Conservation (phyloP, 805 yeast genomes). For the Hanseniaspora guilliermondii region DNA sequence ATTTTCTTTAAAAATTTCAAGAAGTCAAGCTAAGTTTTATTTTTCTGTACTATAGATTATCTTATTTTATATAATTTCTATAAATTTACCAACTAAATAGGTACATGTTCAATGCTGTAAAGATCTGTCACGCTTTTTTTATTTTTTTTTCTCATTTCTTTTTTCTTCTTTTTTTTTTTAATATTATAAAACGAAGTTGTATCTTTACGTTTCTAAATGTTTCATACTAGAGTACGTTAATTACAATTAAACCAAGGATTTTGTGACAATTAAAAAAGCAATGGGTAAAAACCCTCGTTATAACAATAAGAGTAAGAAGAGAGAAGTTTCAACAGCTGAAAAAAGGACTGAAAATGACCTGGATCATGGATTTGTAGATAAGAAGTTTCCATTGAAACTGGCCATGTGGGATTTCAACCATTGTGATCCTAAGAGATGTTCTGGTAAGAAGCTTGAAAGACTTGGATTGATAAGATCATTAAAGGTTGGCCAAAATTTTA, state of each 20-base stretch:
- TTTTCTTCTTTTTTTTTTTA: too few species aligned
- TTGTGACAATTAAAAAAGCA: constrained; percentile 33
- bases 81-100: too few species aligned
- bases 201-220: too few species aligned
- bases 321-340: constrained; percentile 30
- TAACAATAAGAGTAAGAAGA: constrained; percentile 41
- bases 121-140: too few species aligned
- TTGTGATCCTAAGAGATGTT: constrained; percentile 95
- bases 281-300: constrained; percentile 33
- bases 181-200: too few species aligned
- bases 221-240: constrained; percentile 25
- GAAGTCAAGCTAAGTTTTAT: too few species aligned
- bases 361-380: constrained; percentile 8
- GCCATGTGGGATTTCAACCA: constrained; percentile 99
- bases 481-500: constrained; percentile 86
- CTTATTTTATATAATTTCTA: too few species aligned
- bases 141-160: too few species aligned
- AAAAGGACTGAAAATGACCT: constrained; percentile 13
- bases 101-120: too few species aligned
- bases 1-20: too few species aligned
- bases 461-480: constrained; percentile 68
- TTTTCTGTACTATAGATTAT: too few species aligned
- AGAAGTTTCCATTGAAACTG: constrained; percentile 64
- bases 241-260: constrained; percentile 38
- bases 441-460: constrained; percentile 87